phyloP scores from a whole-genome alignment of 208 protist species.

The Trypanosoma melophagium region DNA sequence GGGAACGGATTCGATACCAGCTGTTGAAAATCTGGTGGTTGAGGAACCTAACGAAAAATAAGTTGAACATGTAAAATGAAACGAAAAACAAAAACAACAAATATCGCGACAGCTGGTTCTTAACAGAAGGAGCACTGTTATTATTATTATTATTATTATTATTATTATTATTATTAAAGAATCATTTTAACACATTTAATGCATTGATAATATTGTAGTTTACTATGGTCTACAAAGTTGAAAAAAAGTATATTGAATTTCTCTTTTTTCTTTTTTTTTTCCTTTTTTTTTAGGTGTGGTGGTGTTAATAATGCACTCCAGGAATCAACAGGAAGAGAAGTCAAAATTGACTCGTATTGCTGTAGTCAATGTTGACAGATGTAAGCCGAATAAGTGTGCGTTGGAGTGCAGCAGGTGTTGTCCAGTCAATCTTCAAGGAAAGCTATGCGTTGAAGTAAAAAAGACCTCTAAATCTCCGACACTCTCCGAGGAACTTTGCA shows the following conservation, averaged over 20 bases:
- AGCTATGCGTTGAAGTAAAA: constrained; percentile 99
- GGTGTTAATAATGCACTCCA: constrained; percentile 57
- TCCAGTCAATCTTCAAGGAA: constrained; percentile 97
- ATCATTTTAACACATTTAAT: no score
- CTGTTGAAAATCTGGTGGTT: constrained; percentile 10
- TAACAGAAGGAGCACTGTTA: no score
- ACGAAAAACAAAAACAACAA: no score
- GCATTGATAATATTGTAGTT: no score
- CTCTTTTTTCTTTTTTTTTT: constrained; percentile 8
- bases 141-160: no score
- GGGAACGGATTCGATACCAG: no score
- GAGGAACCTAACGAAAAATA: constrained; percentile 5
- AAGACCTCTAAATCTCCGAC: constrained; percentile 91
- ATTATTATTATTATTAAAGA: no score
- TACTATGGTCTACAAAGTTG: no score
- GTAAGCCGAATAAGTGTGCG: constrained; percentile 99
- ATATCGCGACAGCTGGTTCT: no score
- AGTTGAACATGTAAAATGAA: background rate
- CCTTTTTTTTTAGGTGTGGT: constrained; percentile 8
- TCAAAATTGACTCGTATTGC: constrained; percentile 98
- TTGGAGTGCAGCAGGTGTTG: constrained; percentile 99
- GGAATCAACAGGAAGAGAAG: constrained; percentile 63
- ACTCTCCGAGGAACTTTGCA: constrained; percentile 99
- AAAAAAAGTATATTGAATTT: background rate
- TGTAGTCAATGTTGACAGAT: constrained; percentile 98